These are phyloP conservation scores for Hypoxylon sp. DNA, from an alignment of 2,329 filamentous ascomycete species.

Conservation along the genomic window DNA sequence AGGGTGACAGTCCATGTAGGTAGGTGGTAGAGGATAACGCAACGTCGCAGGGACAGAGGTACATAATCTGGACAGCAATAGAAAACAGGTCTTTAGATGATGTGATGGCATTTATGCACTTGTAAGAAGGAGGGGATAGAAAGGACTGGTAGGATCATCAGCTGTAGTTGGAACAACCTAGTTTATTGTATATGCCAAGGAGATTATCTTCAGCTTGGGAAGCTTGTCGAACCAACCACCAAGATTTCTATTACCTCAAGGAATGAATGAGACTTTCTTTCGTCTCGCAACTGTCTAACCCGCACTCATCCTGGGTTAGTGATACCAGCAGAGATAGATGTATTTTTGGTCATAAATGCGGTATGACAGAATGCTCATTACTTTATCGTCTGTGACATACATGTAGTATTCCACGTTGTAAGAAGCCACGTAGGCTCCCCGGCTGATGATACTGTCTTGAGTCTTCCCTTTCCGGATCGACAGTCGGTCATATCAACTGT, in stretches of 20 bases:
- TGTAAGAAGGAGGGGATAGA: not conserved
- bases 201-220: slow-evolving; percentile 19
- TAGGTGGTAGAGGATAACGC: slow-evolving; percentile 10
- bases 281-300: too few species aligned
- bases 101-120: slow-evolving; percentile 2
- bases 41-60: slow-evolving; percentile 3
- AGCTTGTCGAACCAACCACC: slow-evolving; percentile 13
- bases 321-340: too few species aligned
- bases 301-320: too few species aligned
- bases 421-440: too few species aligned
- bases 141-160: slow-evolving; percentile 9
- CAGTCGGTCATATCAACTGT: slow-evolving; percentile 1
- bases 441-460: too few species aligned
- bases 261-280: too few species aligned
- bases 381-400: too few species aligned
- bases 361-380: too few species aligned
- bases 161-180: slow-evolving; percentile 5
- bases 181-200: slow-evolving; percentile 24
- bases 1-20: slow-evolving; percentile 10
- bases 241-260: slow-evolving; percentile 20
- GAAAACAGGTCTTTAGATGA: not conserved
- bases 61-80: not conserved
- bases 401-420: too few species aligned
- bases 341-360: too few species aligned
- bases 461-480: not conserved